phyloP scores from a whole-genome alignment of 345 rosid species.

The Mallotus nudiflorus region DNA sequence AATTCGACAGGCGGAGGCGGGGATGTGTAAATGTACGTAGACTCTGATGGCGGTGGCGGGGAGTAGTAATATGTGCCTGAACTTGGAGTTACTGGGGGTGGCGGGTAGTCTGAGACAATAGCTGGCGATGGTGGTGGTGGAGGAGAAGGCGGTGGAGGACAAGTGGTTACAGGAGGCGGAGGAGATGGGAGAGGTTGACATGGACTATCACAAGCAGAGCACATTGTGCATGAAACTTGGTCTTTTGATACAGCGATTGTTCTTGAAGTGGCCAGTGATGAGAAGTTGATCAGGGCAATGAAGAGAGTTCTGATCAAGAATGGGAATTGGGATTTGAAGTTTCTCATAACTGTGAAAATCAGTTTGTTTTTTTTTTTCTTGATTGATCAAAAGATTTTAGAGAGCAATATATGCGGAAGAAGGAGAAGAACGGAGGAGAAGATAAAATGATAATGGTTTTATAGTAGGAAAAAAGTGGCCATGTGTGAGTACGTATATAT shows the following conservation, averaged over 20 bases:
- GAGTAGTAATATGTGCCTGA: slow-evolving; percentile 13
- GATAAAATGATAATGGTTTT: neutral
- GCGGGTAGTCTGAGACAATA: slow-evolving; percentile 24
- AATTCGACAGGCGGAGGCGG: slow-evolving; percentile 23
- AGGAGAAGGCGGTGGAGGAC: slow-evolving; percentile 38
- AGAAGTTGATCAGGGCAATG: slow-evolving; percentile 3
- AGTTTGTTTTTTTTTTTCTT: no score
- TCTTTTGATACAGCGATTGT: slow-evolving; percentile 23
- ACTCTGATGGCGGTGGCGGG: slow-evolving; percentile 8
- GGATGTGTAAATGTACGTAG: slow-evolving; percentile 14
- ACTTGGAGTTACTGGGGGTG: slow-evolving; percentile 21
- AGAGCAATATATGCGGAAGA: no score
- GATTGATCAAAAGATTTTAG: neutral
- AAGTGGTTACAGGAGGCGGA: slow-evolving; percentile 20
- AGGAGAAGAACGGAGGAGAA: no score
- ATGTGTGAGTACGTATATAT: no score
- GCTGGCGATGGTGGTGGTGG: slow-evolving; percentile 28
- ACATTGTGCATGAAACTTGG: slow-evolving; percentile 38
- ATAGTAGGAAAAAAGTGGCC: neutral
- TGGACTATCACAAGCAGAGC: slow-evolving; percentile 37
- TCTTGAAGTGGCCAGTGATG: neutral
- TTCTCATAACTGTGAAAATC: slow-evolving; percentile 8
- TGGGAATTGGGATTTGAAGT: neutral
- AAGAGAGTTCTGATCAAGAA: neutral
- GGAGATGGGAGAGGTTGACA: slow-evolving; percentile 34